Evolutionary conservation across 78 protist species (phyloP), one percentile per base, ranked within the genome.

Genomic region (Dictyostelium firmibasis): DNA sequence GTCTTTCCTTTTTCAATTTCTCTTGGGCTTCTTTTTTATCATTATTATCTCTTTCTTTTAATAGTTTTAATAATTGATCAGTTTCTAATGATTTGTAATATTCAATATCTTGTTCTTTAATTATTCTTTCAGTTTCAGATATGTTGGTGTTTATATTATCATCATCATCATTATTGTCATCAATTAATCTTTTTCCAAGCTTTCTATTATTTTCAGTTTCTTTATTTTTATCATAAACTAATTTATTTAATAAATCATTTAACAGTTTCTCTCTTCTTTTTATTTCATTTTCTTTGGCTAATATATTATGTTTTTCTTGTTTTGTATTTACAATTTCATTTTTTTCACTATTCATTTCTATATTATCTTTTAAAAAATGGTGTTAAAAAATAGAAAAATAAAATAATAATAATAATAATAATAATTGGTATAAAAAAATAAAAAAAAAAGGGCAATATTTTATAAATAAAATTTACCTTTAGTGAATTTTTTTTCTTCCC

Each of bases 21-120:
- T 79, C 84, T 41, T n/a, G 23, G 20, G 4, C n/a, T 41, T 38
- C 53, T 23, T 41, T 64, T 64, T 64, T 64, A 25, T 25, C 10
- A 20, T 64, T 25, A 8, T 9, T 64, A 14, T 11, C 43, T 29
- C 10, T 29, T 70, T 70, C 77, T 31, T 70, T 31, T 31, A 27
- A 10, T 13, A 70, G 13, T 13, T 70, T 31, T 70, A 70, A 27
- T 70, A 70, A 29, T 27, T 38, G 47, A 44, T 78, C 84, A 43
- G 29, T 16, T 44, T 44, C 64, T 18, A 78, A 78, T n/a, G 84
- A 36, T 78, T 78, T 31, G 2, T n/a, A n/a, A 44, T 78, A 78
- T 25, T 78, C 84, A n/a, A 11, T 23, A 78, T 78, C 64, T 78
- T 78, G 84, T 27, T 78, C 38, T 78, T 44, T 78, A 43, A 43